A percentile compares a stretch with the other conserved stretches of the same genome.
Conservation (phyloP, 2,329 filamentous ascomycete genomes). For the Pseudopyrenochaeta lycopersici region DNA sequence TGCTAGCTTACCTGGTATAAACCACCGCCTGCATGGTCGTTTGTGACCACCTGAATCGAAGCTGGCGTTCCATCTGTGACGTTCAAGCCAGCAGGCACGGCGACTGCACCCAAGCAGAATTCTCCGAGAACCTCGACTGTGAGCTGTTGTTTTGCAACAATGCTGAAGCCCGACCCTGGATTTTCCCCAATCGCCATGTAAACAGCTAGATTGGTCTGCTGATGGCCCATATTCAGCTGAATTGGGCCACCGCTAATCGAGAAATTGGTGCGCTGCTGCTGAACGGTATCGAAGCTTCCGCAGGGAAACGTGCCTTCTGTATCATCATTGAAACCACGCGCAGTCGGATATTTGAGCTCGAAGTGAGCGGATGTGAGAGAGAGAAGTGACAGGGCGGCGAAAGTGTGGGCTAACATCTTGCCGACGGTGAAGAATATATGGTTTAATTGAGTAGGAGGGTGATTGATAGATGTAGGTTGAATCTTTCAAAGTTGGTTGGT, state of each 20-base stretch:
- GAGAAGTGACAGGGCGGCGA: slow-evolving; percentile 53
- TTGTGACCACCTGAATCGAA: slow-evolving; percentile 74
- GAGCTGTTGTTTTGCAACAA: slow-evolving; percentile 70
- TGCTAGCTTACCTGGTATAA: slow-evolving; percentile 67
- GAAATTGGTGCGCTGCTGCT: slow-evolving; percentile 57
- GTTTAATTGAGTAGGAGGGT: not conserved
- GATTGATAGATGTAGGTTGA: not conserved
- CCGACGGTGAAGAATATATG: slow-evolving; percentile 6
- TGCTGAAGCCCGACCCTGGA: slow-evolving; percentile 71
- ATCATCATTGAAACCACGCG: slow-evolving; percentile 60
- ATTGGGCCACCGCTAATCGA: slow-evolving; percentile 62
- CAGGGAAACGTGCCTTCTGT: slow-evolving; percentile 59
- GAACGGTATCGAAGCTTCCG: slow-evolving; percentile 58
- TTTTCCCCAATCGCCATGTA: slow-evolving; percentile 63
- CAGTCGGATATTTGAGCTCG: slow-evolving; percentile 61
- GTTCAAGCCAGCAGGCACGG: slow-evolving; percentile 61
- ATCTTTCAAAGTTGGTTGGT: not conserved
- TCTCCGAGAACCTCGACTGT: slow-evolving; percentile 68
- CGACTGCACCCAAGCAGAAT: slow-evolving; percentile 71
- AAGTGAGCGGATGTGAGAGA: slow-evolving; percentile 65
- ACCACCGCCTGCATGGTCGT: slow-evolving; percentile 65
- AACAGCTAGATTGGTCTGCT: slow-evolving; percentile 61
- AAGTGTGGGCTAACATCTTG: slow-evolving; percentile 44
- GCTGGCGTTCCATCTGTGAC: slow-evolving; percentile 69
- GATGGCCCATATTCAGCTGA: slow-evolving; percentile 62